Conservation (phyloP, 2,329 filamentous ascomycete genomes). For the Clarireedia monteithiana region DNA sequence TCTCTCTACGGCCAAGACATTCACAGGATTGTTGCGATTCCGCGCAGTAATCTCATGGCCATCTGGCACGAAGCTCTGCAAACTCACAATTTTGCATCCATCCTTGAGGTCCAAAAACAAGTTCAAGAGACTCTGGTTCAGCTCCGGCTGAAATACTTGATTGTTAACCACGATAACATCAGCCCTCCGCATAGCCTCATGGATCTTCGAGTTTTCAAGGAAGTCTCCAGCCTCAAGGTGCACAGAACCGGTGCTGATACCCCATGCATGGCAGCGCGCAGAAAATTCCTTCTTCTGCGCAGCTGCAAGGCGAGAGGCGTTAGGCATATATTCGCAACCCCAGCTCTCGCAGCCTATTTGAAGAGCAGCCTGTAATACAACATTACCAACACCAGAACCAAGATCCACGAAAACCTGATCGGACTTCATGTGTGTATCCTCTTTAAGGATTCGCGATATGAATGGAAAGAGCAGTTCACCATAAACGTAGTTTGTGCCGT, state of each 20-base stretch:
- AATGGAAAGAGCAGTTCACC: constrained; percentile 86
- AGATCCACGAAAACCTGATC: constrained; percentile 88
- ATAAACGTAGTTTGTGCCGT: constrained; percentile 89
- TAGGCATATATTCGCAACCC: constrained; percentile 95
- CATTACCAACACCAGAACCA: constrained; percentile 92
- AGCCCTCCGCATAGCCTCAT: constrained; percentile 67
- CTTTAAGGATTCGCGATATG: constrained; percentile 70
- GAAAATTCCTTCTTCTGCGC: constrained; percentile 76
- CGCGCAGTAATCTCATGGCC: constrained; percentile 66
- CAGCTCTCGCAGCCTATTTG: constrained; percentile 91
- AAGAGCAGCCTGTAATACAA: constrained; percentile 86
- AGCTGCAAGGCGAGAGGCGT: constrained; percentile 74
- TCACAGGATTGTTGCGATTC: constrained; percentile 73
- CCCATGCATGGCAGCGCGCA: constrained; percentile 84
- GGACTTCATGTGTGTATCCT: constrained; percentile 63
- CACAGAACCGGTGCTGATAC: constrained; percentile 71
- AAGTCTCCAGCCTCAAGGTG: constrained; percentile 80
- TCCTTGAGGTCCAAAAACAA: constrained; percentile 92
- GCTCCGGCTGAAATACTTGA: constrained; percentile 81
- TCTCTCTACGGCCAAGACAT: constrained; percentile 69
- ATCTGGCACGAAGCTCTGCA: constrained; percentile 84
- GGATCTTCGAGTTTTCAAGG: constrained; percentile 61
- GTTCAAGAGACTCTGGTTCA: constrained; percentile 78
- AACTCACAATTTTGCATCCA: constrained; percentile 80
- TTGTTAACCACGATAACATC: constrained; percentile 99